Evolutionary conservation across 2,329 filamentous ascomycete genomes (phyloP), one percentile per base, ranked within the genome.

Genomic region (Fonsecaea pedrosoi): DNA sequence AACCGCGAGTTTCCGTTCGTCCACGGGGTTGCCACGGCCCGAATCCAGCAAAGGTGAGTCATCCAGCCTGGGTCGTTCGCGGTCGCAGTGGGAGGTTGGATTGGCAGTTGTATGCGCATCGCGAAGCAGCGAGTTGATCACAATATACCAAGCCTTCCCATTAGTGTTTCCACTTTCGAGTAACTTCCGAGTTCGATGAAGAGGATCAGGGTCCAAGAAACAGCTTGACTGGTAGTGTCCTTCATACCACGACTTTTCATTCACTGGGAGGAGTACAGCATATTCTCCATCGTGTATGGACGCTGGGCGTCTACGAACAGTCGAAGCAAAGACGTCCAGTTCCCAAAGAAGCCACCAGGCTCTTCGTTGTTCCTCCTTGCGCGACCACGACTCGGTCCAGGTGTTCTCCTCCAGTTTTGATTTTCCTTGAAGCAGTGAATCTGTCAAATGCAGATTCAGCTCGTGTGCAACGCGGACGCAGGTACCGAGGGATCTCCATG

Each of bases 381-480:
- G 38, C 18, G 25, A 34, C 60, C 60, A 63, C 2, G 54, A 32
- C n/a, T 54, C 35, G 2, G 48, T 34, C 48, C 38, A 35, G 1
- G 38, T 21, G 7, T 34, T 56, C 21, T 63, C 53, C 53, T 63
- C 53, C 10, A 9, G 42, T 18, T 48, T 12, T 7, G 53, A 56
- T 15, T 48, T 35, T 10, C 60, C 54, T 48, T 63, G 60, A 34
- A 63, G 32, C 6, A 30, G 21, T 21, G 48, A 37, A 35, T 63
- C 60, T 13, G 40, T 63, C 60, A 63, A 34, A 21, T 63, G 60
- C 10, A 63, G 60, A 30, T 57, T 37, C 10, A 63, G n/a, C 34
- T 63, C 60, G 37, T 63, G 54, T 21, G 60, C 60, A 25, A 63
- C 45, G 50, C 60, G 50, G 54, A 63, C 60, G 34, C 60, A 56